A percentile compares a stretch with the other conserved stretches of the same genome.
phyloP scores from a whole-genome alignment of 2,329 filamentous ascomycete species.

The Lasiodiplodia sp. region DNA sequence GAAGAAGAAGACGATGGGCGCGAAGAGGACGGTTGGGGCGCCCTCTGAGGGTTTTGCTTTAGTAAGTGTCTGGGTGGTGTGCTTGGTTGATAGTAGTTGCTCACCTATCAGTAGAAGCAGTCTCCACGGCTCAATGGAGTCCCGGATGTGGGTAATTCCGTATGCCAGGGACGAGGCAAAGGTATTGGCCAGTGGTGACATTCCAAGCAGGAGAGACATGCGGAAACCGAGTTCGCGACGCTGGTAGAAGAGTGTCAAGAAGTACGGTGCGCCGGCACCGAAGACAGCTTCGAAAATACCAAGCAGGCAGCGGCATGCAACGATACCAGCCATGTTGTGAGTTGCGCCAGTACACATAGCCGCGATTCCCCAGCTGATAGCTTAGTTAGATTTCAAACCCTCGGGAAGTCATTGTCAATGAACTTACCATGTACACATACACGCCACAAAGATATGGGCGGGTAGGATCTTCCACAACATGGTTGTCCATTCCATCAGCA shows the following conservation, averaged over 20 bases:
- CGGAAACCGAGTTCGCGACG: constrained; percentile 43
- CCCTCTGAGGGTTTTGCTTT: constrained; percentile 33
- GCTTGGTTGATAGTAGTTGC: background rate
- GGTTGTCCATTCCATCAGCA: constrained; percentile 50
- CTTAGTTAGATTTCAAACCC: background rate
- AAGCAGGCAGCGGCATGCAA: constrained; percentile 34
- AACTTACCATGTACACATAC: constrained; percentile 33
- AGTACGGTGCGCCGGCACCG: constrained; percentile 36
- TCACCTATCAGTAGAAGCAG: constrained; percentile 44
- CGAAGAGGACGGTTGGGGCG: constrained; percentile 40
- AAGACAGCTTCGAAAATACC: constrained; percentile 40
- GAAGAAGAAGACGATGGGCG: constrained; percentile 40
- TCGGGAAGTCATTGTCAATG: no score
- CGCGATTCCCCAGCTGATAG: constrained; percentile 33
- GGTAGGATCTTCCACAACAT: constrained; percentile 38
- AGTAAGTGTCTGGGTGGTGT: no score
- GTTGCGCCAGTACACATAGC: constrained; percentile 31
- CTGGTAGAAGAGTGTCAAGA: constrained; percentile 46
- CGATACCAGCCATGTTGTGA: constrained; percentile 18
- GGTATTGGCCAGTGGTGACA: constrained; percentile 44
- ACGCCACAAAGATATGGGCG: constrained; percentile 35
- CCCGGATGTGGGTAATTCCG: constrained; percentile 41
- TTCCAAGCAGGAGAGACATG: constrained; percentile 39
- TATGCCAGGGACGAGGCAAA: constrained; percentile 47
- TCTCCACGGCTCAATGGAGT: constrained; percentile 40